Evolutionary conservation across 257 asterid genomes (phyloP).

Genomic region (Thymus mandschuricus): DNA sequence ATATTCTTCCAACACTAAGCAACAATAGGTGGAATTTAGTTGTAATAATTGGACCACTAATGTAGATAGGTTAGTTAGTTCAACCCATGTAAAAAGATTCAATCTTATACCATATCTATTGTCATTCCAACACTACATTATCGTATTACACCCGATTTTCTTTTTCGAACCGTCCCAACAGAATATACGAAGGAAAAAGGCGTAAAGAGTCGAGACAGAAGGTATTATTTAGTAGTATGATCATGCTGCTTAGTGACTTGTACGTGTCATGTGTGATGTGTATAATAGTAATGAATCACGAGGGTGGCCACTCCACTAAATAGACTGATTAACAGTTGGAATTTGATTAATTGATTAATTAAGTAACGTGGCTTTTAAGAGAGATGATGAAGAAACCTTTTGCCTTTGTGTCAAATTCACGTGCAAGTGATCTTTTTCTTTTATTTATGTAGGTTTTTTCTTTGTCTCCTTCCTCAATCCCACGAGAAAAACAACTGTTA

Average conservation of each 20-base stretch:
- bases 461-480: neutral
- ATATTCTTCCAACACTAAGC: conserved; percentile 31
- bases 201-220: too few species aligned
- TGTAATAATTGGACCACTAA: conserved; percentile 40
- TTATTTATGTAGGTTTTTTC: neutral
- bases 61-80: conserved; percentile 41
- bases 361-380: conserved; percentile 36
- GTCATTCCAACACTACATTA: neutral
- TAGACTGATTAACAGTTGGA: neutral
- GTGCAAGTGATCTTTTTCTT: conserved; percentile 30
- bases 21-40: conserved; percentile 41
- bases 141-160: too few species aligned
- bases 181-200: too few species aligned
- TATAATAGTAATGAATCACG: neutral
- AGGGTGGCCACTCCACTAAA: neutral
- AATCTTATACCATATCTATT: conserved; percentile 20
- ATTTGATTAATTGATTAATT: neutral
- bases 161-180: too few species aligned
- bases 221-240: too few species aligned
- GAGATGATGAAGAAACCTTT: conserved; percentile 30
- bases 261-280: too few species aligned
- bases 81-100: conserved; percentile 29
- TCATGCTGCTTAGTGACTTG: neutral
- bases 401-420: conserved; percentile 31
- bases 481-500: conserved; percentile 4